Conservation (phyloP, 371 early-diverging fungal species). For the Cokeromyces recurvatus region DNA sequence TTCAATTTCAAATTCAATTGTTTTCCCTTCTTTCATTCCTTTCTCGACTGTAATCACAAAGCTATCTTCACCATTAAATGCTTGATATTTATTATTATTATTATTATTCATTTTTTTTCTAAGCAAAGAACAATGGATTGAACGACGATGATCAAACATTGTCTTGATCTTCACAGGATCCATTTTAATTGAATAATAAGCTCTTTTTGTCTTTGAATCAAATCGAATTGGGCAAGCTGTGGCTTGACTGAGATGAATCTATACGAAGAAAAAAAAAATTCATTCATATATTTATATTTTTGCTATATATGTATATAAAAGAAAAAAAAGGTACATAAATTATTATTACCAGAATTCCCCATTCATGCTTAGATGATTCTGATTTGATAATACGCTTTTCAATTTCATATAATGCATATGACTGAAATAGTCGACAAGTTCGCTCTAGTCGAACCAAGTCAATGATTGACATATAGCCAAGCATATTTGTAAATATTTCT, state of each 20-base stretch:
- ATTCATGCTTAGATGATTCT: constrained; percentile 22
- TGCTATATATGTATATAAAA: no score
- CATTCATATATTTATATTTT: no score
- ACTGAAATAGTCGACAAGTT: constrained; percentile 31
- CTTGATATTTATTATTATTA: constrained; percentile 1
- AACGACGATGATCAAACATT: constrained; percentile 42
- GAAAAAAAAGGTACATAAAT: neutral
- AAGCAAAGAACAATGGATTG: constrained; percentile 36
- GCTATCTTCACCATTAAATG: constrained; percentile 17
- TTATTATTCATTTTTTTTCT: constrained; percentile 4
- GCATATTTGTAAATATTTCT: constrained; percentile 32
- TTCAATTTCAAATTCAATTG: constrained; percentile 23
- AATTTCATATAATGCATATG: constrained; percentile 33
- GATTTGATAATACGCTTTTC: constrained; percentile 26
- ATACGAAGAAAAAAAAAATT: neutral
- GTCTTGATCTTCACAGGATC: constrained; percentile 38
- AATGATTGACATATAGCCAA: constrained; percentile 32
- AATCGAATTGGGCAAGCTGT: constrained; percentile 31
- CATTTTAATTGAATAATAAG: constrained; percentile 34
- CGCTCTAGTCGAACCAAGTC: constrained; percentile 40
- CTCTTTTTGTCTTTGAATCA: constrained; percentile 28
- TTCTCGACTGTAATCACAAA: constrained; percentile 38
- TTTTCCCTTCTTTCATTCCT: constrained; percentile 32
- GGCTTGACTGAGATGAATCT: constrained; percentile 40
- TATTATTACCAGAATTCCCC: constrained; percentile 34